Conservation (phyloP, 2,329 filamentous ascomycete species). For the Aspergillus pseudoviridinutans region DNA sequence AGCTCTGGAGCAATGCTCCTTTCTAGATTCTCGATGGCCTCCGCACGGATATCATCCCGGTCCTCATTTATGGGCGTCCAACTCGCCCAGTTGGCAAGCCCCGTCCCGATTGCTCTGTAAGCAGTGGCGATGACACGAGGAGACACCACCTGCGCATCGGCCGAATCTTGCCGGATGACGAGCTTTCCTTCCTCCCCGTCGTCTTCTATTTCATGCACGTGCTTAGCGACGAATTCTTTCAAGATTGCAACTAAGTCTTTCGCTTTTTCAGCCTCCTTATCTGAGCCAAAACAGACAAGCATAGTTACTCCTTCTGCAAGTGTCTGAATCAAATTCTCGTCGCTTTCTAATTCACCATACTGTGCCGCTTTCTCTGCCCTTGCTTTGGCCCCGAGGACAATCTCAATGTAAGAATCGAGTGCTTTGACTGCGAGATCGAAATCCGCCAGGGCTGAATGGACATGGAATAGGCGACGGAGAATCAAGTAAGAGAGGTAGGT, state of each 20-base stretch:
- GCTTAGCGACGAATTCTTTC: conserved; percentile 69
- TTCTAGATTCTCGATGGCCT: conserved; percentile 72
- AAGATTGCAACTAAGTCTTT: conserved; percentile 66
- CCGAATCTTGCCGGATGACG: conserved; percentile 13
- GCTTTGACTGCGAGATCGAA: conserved; percentile 89
- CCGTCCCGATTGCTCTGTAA: conserved; percentile 81
- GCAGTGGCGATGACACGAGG: conserved; percentile 62
- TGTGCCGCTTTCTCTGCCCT: conserved; percentile 66
- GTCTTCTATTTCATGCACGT: conserved; percentile 32
- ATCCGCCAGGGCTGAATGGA: conserved; percentile 82
- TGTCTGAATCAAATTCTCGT: conserved; percentile 71
- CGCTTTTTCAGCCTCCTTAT: conserved; percentile 73
- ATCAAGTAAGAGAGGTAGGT: conserved; percentile 94
- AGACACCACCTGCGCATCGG: conserved; percentile 43
- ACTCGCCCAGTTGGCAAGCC: conserved; percentile 81
- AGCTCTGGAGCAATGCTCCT: conserved; percentile 67
- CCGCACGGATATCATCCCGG: conserved; percentile 68
- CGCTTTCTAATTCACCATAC: conserved; percentile 71
- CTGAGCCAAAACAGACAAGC: conserved; percentile 75
- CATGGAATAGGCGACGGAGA: conserved; percentile 77
- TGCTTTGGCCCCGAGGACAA: conserved; percentile 80
- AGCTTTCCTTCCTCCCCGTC: conserved; percentile 19
- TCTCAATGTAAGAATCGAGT: conserved; percentile 86
- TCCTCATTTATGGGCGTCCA: conserved; percentile 71
- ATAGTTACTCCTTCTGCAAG: conserved; percentile 75